Base-by-base conservation (phyloP, 2,329 filamentous ascomycete species). In the Sporothrix pallida region DNA sequence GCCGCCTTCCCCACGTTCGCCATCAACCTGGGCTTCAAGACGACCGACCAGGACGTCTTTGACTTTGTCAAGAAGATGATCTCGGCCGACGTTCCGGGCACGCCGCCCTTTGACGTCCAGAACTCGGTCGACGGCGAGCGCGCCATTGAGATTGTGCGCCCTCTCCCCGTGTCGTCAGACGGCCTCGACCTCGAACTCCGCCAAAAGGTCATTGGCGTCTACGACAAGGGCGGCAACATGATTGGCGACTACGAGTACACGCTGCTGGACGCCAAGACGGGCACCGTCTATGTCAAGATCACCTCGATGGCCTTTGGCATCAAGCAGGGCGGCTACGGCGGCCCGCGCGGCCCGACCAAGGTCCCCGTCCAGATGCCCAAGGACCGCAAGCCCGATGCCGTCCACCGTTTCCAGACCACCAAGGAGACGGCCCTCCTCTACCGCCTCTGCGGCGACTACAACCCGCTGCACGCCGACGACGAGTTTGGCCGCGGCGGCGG, bases 391-490 rank as follows among this genome's bases (percentile, higher is more conserved):
- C 83, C 84, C 0, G 82, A 85, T 72, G 81, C 81, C 1, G 77
- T 82, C 12, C 78, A 83, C 70, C 79, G 78, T 5, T 81, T 82
- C 42, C 77, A 82, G 74, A 85, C 84, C 0, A 82, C 79, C 0
- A 78, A 79, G 0, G 83, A 85, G 75, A 78, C 78, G 4, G 81
- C 83, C 0, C 77, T 85, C 1, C 78, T 86, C 0, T 85, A 86
- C 71, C 78, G 84, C 1, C 78, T 86, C 10, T 85, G 83, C 75
- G 84, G 85, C 0, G 85, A 86, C 74, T 86, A 86, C 77, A 86
- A 86, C 74, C 84, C 85, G 7, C 79, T 85, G 63, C 84, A 85
- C 76, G 84, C 81, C 0, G 82, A 83, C 70, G 83, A 83, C n/a
- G 80, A 78, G 17, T 83, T 83, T 58, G 83, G 83, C 0, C 78